Base-by-base conservation (phyloP, 2,329 filamentous ascomycete genomes). In the Penicillium oxalicum region DNA sequence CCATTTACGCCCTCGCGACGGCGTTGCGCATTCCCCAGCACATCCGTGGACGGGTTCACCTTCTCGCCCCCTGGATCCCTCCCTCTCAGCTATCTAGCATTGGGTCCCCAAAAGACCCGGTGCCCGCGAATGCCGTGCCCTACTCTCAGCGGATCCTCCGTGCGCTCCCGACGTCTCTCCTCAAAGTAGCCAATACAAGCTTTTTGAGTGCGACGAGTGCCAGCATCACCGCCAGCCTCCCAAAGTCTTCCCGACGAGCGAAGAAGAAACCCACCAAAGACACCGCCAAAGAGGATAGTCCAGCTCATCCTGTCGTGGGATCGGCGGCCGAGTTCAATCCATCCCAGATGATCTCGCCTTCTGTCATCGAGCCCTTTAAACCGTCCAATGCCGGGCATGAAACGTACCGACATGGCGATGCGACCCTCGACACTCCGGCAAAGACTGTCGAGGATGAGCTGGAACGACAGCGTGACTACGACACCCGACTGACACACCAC, bases 1-100 rank as follows among this genome's bases (percentile, higher is more conserved):
- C 93, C n/a, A 95, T 98, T 45, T 98, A 98, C 64, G 93, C 93
- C 2, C 79, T 98, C 13, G 93, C 93, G 0, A 97, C 93, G 0
- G 93, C 93, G 0, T 76, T 98, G 39, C 87, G 93, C 39, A 95
- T 98, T 81, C 93, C 93, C 4, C 91, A 96, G 61, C 88, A 96
- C 63, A 94, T 98, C 52, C 86, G 91, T 5, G 93, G 93, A 18
- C 86, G 89, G 45, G 93, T 98, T 47, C 93, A 98, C 68, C 80
- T 98, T 2, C 78, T 98, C 7, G 91, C 93, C 0, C 93, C 93
- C 0, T 70, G 67, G 93, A 97, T 98, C 40, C 93, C 93, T 1
- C 93, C 93, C 0, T 97, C 89, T 4, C 90, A 95, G 65, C 86
- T 95, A 77, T 90, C 84, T 45, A 83, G 86, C 13, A 84, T 91